These are phyloP conservation scores for Fusarium sp. DNA, from an alignment of 2,329 filamentous ascomycete species.

Conservation along the genomic window DNA sequence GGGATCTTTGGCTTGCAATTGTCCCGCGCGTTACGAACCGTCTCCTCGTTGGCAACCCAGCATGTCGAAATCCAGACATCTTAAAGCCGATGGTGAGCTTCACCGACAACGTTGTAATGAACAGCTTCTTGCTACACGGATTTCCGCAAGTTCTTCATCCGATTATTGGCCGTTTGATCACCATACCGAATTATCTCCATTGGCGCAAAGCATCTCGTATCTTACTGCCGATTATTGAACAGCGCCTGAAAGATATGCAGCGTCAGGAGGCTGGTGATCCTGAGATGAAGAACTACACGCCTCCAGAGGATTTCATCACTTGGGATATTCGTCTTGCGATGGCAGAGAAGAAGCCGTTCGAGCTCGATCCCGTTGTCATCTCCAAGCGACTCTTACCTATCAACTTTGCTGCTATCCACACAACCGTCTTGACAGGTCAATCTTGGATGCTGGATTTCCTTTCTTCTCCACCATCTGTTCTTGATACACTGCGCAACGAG, in stretches of 20 bases:
- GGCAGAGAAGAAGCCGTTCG: constrained; percentile 55
- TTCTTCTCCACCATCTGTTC: constrained; percentile 51
- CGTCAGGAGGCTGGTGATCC: constrained; percentile 56
- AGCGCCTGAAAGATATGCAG: constrained; percentile 60
- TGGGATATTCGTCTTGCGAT: constrained; percentile 67
- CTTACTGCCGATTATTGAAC: constrained; percentile 60
- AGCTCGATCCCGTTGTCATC: constrained; percentile 61
- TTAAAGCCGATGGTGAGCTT: constrained; percentile 62
- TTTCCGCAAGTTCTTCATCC: constrained; percentile 62
- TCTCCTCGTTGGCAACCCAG: constrained; percentile 54
- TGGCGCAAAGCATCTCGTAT: constrained; percentile 57
- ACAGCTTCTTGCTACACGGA: constrained; percentile 58
- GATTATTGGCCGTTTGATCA: constrained; percentile 58
- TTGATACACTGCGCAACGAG: constrained; percentile 59
- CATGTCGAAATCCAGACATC: constrained; percentile 58
- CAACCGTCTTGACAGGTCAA: constrained; percentile 64
- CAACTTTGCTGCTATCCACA: constrained; percentile 70
- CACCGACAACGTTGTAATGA: constrained; percentile 61
- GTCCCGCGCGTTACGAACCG: constrained; percentile 59
- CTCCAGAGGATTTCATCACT: constrained; percentile 67
- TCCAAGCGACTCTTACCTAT: constrained; percentile 65
- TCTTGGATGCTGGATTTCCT: constrained; percentile 61
- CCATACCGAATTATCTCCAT: constrained; percentile 60
- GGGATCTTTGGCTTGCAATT: constrained; percentile 58
- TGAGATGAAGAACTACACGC: constrained; percentile 54